Base-by-base conservation (phyloP, 2,329 filamentous ascomycete genomes). In the Alternaria brassicicola region DNA sequence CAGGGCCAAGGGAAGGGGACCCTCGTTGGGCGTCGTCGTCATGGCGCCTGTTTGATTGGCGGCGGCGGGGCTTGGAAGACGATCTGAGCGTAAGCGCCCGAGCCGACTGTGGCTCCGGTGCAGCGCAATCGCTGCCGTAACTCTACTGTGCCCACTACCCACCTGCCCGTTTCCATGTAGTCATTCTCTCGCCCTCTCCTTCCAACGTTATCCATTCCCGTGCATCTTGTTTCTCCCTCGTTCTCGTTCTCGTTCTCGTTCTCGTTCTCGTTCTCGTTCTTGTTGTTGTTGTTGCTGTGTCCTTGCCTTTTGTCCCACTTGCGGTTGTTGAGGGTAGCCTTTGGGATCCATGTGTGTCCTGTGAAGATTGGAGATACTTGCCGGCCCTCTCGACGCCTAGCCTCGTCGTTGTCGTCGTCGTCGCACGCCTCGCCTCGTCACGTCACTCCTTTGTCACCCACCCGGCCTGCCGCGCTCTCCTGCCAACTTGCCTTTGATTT, bases 381-480 rank as follows among this genome's bases (percentile, higher is more conserved):
- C 36, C 36, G 38, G 8, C 38, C 13, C 38, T 9, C 21, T 30
- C 42, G 3, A 28, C 49, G 35, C 47, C 25, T 26, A 49, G 49
- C 46, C 35, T 39, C 36, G 41, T 61, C 57, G 38, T n/a, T n/a
- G n/a, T n/a, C n/a, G n/a, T n/a, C 25, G 5, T 26, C 17, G 35
- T 38, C 35, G 35, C 35, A 48, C 49, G 35, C 42, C 51, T 38
- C 42, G 41, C 56, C n/a, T 47, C 59, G 19, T 61, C 50, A 60
- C 57, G 72, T 73, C 73, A 70, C 72, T 75, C 73, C 71, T 75
- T 73, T 73, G 71, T 68, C 63, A 42, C 42, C 61, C 58, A 52
- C 59, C 41, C 55, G 50, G 41, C 31, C 48, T 30, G 45, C 50
- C 17, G 30, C 56, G 50, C 51, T 23, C 9, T 21, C 15, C 21